A percentile compares a stretch with the other conserved stretches of the same genome.
Evolutionary conservation across 306 rosid species (phyloP).

Genomic region (Ormosia semicastrata): DNA sequence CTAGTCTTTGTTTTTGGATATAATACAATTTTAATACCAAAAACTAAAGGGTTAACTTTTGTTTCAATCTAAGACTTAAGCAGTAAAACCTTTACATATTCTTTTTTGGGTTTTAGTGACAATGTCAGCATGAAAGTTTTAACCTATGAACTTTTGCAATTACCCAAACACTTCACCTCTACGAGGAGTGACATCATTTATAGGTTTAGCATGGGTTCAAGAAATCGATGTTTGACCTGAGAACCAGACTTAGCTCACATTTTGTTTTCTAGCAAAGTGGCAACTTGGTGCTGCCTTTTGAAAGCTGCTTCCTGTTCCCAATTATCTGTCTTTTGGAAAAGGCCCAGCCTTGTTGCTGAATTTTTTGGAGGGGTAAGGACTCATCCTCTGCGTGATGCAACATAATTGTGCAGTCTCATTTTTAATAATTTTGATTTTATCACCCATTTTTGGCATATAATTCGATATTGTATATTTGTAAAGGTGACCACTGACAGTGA

Average conservation of each 20-base stretch:
- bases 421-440: slow-evolving; percentile 17
- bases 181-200: not conserved
- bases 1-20: too few relatives aligned
- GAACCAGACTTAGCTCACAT: not conserved
- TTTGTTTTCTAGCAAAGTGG: slow-evolving; percentile 5
- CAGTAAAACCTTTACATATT: not conserved
- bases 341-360: slow-evolving; percentile 22
- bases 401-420: slow-evolving; percentile 46
- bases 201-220: slow-evolving; percentile 74
- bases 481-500: slow-evolving; percentile 17
- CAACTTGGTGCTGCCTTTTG: not conserved
- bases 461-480: slow-evolving; percentile 37
- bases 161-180: not conserved
- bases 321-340: slow-evolving; percentile 19
- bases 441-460: slow-evolving; percentile 38
- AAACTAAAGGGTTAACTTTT: not conserved
- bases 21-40: too few relatives aligned
- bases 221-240: slow-evolving; percentile 51
- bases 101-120: not conserved
- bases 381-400: slow-evolving; percentile 34
- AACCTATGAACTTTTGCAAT: not conserved
- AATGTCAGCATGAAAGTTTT: not conserved
- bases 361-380: slow-evolving; percentile 7
- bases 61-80: not conserved
- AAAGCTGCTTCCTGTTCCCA: not conserved